Percentiles rank a stretch among this genome's conserved stretches.
Conservation (phyloP, 2,329 filamentous ascomycete species). For the Curvularia verruculosa region DNA sequence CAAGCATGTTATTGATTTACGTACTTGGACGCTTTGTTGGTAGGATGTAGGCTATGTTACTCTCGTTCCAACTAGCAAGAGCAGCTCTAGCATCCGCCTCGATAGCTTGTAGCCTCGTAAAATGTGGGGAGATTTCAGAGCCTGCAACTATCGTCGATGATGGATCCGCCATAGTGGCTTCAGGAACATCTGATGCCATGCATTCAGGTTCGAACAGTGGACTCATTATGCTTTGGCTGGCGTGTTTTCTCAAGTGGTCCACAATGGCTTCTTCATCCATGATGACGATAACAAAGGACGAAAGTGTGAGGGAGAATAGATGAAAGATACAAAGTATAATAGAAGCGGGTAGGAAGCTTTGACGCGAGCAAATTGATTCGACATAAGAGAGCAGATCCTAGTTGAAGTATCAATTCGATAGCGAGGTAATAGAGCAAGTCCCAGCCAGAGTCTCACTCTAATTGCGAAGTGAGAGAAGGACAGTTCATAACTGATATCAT, state of each 20-base stretch:
- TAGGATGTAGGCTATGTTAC: not conserved
- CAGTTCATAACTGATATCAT: not conserved
- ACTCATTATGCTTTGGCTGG: not conserved
- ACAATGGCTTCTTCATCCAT: not conserved
- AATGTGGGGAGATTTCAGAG: not conserved
- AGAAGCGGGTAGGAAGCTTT: not conserved
- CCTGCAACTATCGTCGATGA: not conserved
- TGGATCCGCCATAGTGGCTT: not conserved
- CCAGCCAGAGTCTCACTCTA: not conserved
- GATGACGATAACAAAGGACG: not conserved
- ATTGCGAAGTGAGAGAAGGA: conserved; percentile 3
- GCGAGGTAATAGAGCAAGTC: not conserved
- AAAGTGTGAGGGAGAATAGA: not conserved
- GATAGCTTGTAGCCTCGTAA: conserved; percentile 1
- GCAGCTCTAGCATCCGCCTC: not conserved
- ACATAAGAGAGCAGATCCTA: not conserved
- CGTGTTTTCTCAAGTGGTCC: not conserved
- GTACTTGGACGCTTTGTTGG: conserved; percentile 11
- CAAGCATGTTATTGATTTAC: not conserved
- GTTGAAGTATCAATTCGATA: not conserved
- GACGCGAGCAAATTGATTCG: not conserved
- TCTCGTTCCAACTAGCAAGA: not conserved
- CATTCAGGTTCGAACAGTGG: conserved; percentile 7
- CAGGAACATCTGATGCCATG: not conserved
- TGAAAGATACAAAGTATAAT: not conserved